A percentile compares a stretch with the other conserved stretches of the same genome.
Evolutionary conservation across 116 monocot genomes (phyloP).

Genomic region (Phalaenopsis hybrid): DNA sequence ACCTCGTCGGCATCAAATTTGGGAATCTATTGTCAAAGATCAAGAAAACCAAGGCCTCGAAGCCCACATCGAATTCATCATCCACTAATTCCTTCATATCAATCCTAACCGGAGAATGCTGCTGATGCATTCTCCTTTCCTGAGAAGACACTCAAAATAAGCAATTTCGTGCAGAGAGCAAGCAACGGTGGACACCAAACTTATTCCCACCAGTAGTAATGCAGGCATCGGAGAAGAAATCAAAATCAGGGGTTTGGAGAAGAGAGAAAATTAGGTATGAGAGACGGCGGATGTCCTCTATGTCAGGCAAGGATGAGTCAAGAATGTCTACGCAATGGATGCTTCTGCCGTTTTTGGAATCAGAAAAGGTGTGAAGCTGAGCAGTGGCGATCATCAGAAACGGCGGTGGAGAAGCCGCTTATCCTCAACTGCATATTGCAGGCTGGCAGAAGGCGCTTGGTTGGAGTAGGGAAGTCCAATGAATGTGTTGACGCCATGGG

Average conservation of each 20-base stretch:
- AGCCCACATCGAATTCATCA: conserved; percentile 29
- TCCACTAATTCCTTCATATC: conserved; percentile 29
- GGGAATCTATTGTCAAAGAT: conserved; percentile 36
- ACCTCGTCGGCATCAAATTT: conserved; percentile 51
- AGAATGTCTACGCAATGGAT: not conserved
- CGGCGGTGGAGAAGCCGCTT: not conserved
- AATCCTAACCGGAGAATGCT: conserved; percentile 6
- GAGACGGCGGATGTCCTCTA: not conserved
- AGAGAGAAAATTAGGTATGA: not conserved
- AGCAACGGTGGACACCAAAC: not conserved
- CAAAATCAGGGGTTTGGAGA: not conserved
- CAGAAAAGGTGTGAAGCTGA: not conserved
- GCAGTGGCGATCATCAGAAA: not conserved
- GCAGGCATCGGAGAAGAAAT: conserved; percentile 1
- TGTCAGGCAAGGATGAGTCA: not conserved
- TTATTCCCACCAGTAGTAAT: not conserved
- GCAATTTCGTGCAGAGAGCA: not conserved
- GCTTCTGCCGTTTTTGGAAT: not conserved
- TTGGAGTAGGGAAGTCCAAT: too few relatives aligned
- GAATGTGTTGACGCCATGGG: too few relatives aligned
- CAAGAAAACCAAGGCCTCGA: conserved; percentile 41
- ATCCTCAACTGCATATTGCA: too few relatives aligned
- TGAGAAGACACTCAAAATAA: conserved; percentile 21
- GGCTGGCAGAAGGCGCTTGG: too few relatives aligned
- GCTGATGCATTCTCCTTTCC: not conserved